Evolutionary conservation across 495 filamentous ascomycete genomes (phyloP).

Genomic region (Xylaria telfairii): DNA sequence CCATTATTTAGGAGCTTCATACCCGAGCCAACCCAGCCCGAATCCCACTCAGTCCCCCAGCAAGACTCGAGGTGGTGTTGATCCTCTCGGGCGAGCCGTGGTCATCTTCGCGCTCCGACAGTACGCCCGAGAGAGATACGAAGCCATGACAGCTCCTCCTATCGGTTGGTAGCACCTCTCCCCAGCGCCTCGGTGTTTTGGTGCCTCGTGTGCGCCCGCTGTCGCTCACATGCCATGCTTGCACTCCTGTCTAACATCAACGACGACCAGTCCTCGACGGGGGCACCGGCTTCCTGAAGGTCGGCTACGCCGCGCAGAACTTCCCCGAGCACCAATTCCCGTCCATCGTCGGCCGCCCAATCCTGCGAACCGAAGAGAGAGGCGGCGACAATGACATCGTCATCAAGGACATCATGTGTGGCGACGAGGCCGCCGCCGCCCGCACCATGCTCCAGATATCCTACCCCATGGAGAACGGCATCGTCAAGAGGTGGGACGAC

Average conservation of each 20-base stretch:
- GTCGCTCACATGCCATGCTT: constrained; percentile 24
- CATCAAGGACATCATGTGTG: constrained; percentile 99
- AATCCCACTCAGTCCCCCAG: no score
- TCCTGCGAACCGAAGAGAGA: constrained; percentile 91
- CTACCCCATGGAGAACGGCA: constrained; percentile 99
- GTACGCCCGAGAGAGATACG: constrained; percentile 19
- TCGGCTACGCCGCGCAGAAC: constrained; percentile 98
- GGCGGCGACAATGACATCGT: constrained; percentile 59
- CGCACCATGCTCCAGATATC: constrained; percentile 96
- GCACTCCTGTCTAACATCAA: not conserved
- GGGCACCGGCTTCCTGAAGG: constrained; percentile 99
- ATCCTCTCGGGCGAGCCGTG: constrained; percentile 18
- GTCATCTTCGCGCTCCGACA: constrained; percentile 14
- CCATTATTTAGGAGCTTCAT: not conserved
- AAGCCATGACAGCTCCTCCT: constrained; percentile 40
- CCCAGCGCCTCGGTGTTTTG: not conserved
- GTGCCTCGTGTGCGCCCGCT: not conserved
- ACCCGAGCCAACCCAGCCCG: not conserved
- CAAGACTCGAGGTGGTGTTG: not conserved
- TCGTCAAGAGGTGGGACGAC: constrained; percentile 99
- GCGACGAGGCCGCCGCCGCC: constrained; percentile 95
- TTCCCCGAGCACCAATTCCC: constrained; percentile 99
- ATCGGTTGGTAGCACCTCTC: constrained; percentile 34
- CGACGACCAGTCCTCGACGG: constrained; percentile 86
- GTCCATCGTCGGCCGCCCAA: constrained; percentile 96